Base-by-base conservation (phyloP, 768 basidiomycete genomes). In the Crucibulum laeve region DNA sequence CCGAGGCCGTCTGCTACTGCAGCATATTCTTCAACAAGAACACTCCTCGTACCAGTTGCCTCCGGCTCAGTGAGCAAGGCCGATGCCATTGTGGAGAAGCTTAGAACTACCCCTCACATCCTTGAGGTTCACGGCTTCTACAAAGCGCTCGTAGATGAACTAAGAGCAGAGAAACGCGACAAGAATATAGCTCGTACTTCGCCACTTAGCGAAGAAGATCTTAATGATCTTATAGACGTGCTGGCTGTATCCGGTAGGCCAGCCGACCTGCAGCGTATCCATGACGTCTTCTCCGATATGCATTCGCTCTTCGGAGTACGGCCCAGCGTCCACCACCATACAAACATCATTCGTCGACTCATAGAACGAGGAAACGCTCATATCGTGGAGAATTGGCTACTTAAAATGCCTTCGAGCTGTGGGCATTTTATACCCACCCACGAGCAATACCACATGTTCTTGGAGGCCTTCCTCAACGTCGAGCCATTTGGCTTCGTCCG, bases 381-480 rank as follows among this genome's bases (percentile, higher is more conserved):
- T 38, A 65, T 72, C 10, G 69, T 76, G 28, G 54, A 69, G 21
- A 59, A 67, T 18, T 82, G 83, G 75, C 60, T 87, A 2, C 53
- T 51, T 34, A 64, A 64, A n/a, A 81, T 85, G 71, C 67, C 74
- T 11, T 60, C 60, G 19, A 73, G 72, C 39, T 68, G 79, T 3
- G 74, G 73, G 2, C 53, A 69, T 25, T 48, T 72, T 34, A 56
- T 55, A 4, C 80, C 81, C 0, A 70, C 72, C 18, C 59, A 73
- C 26, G 64, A 73, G 17, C 79, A 81, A 44, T 80, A 79, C 64
- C 75, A 83, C 48, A 46, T 69, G 7, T 70, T 82, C 48, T 61
- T 86, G 25, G 64, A 73, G 26, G 59, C 61, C 10, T 68, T 63
- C 47, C 52, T 55, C 7, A 50, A 60, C 25, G 53, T 61, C n/a